These are phyloP conservation scores for Suhomyces pyralidae DNA, from an alignment of 805 yeast species.

Conservation along the genomic window DNA sequence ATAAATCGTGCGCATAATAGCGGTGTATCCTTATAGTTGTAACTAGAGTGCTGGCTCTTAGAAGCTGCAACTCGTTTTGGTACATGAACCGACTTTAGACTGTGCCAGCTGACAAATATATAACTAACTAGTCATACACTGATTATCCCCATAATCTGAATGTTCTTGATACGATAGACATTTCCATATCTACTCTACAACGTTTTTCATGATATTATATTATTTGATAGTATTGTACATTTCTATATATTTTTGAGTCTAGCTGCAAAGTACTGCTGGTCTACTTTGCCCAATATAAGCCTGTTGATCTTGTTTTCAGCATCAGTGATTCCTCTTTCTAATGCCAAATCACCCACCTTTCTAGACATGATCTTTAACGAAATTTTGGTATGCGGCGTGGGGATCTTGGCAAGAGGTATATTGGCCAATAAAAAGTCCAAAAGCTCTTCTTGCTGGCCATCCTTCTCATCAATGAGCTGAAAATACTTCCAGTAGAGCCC, in stretches of 20 bases:
- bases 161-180: too few species aligned
- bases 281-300: slow-evolving; percentile 19
- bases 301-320: slow-evolving; percentile 10
- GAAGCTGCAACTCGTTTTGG: too few species aligned
- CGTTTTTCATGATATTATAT: too few species aligned
- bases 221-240: neutral
- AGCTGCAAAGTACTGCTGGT: slow-evolving; percentile 15
- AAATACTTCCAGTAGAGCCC: slow-evolving; percentile 55
- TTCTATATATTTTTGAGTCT: slow-evolving; percentile 6
- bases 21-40: too few species aligned
- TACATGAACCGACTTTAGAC: too few species aligned
- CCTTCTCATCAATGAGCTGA: slow-evolving; percentile 17
- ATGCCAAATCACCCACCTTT: slow-evolving; percentile 41
- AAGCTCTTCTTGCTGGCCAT: slow-evolving; percentile 9
- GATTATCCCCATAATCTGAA: too few species aligned
- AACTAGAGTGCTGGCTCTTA: too few species aligned
- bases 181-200: too few species aligned
- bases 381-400: slow-evolving; percentile 8
- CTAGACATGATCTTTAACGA: slow-evolving; percentile 55
- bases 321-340: slow-evolving; percentile 16
- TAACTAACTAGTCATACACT: too few species aligned
- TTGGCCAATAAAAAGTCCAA: slow-evolving; percentile 44
- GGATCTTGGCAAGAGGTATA: slow-evolving; percentile 39
- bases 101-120: too few species aligned
- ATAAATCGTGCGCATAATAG: too few species aligned